phyloP scores from a whole-genome alignment of 495 filamentous ascomycete genomes.

The Rusavskia elegans region DNA sequence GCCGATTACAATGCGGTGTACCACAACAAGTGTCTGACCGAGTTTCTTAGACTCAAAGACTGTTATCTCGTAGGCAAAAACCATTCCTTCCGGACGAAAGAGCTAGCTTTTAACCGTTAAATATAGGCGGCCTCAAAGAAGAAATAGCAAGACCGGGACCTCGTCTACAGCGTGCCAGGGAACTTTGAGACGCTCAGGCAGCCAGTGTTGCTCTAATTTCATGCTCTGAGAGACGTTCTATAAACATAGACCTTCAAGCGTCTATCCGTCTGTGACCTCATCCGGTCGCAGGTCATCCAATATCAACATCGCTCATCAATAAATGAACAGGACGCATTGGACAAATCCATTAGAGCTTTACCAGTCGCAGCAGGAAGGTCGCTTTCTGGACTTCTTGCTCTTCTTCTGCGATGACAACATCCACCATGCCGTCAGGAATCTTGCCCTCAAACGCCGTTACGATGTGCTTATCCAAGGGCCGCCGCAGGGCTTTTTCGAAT shows the following conservation, averaged over 20 bases:
- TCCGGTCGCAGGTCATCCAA: neutral
- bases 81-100: neutral
- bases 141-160: neutral
- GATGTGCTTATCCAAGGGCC: slow-evolving; percentile 62
- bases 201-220: neutral
- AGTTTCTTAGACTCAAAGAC: slow-evolving; percentile 76
- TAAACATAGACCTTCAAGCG: too few relatives aligned
- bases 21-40: slow-evolving; percentile 77
- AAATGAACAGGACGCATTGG: neutral
- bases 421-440: slow-evolving; percentile 36
- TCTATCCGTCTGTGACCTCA: neutral
- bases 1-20: slow-evolving; percentile 80
- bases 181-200: neutral
- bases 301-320: neutral
- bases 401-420: slow-evolving; percentile 61
- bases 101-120: neutral
- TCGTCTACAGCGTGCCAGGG: too few relatives aligned
- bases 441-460: slow-evolving; percentile 48
- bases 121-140: slow-evolving; percentile 34
- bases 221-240: neutral
- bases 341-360: slow-evolving; percentile 43
- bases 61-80: slow-evolving; percentile 59
- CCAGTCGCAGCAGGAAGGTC: slow-evolving; percentile 65
- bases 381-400: slow-evolving; percentile 82
- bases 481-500: slow-evolving; percentile 67